Base-by-base conservation (phyloP, 75 land plant genomes). In the Pinus tabuliformis region DNA sequence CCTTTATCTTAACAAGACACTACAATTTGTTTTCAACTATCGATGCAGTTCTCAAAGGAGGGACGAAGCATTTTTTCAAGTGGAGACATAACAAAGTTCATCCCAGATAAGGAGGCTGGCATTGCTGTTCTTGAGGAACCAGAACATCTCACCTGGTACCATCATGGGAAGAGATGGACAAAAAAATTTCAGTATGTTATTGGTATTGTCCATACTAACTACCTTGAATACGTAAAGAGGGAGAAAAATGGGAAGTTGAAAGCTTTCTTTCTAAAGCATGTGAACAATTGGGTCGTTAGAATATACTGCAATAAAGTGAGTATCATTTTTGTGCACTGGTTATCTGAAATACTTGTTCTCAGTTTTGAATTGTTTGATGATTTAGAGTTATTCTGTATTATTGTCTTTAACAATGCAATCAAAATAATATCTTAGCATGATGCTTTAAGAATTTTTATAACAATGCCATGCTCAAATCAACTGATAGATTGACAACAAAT, bases 131-230 rank as follows among this genome's bases (percentile, higher is more conserved):
- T 94, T 58, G 97, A 94, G 85, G 97, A 94, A 76, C 97, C 97
- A 59, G 97, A 94, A 79, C 97, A 94, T 83, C 92, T 94, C 56
- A 94, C 90, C 1, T 94, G 97, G 97, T 94, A 83, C 76, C 93
- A 94, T 76, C 97, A 94, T 76, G 97, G 97, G 4, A 79, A 81
- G 72, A 86, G 90, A 81, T 94, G 97, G 97, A 94, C 90, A 74
- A 79, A 76, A 13, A 94, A 92, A 76, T 94, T 94, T 65, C 78
- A 77, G 16, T 26, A 80, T 68, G 97, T 94, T 57, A 71, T 94
- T 77, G 97, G 97, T n/a, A 65, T 94, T 78, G 80, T 94, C 49
- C 97, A 94, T 75, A 94, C 97, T 24, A 94, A 94, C 81, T 94
- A 94, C 62, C 72, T 94, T 72, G 97, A 88, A 76, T 94, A 94